phyloP scores from a whole-genome alignment of 495 filamentous ascomycete species.

The Amphirosellinia nigrospora region DNA sequence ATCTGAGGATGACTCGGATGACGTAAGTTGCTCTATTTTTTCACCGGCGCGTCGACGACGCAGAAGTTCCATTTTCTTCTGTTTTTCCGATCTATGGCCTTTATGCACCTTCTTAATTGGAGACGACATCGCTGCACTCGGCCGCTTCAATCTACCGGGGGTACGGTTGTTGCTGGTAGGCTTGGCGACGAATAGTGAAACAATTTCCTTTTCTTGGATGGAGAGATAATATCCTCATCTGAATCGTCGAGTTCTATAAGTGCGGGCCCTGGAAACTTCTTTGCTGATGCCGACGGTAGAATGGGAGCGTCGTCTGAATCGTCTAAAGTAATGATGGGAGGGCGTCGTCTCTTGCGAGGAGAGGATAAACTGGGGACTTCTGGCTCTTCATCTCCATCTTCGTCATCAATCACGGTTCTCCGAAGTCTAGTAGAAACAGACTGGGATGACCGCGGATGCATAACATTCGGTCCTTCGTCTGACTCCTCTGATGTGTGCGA shows the following conservation, averaged over 20 bases:
- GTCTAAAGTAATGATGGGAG: conserved; percentile 18
- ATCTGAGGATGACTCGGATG: conserved; percentile 40
- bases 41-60: conserved; percentile 65
- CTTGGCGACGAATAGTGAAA: conserved; percentile 17
- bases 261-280: conserved; percentile 11
- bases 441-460: conserved; percentile 31
- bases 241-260: conserved; percentile 33
- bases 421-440: conserved; percentile 35
- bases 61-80: conserved; percentile 58
- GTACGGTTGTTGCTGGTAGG: conserved; percentile 18
- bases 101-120: conserved; percentile 31
- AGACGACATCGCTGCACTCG: conserved; percentile 25
- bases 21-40: conserved; percentile 49
- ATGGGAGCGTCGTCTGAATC: conserved; percentile 36
- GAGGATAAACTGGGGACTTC: conserved; percentile 23
- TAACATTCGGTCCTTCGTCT: conserved; percentile 6
- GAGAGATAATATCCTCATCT: conserved; percentile 29
- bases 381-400: conserved; percentile 21
- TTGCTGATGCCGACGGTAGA: conserved; percentile 19
- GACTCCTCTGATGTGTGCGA: not conserved
- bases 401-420: conserved; percentile 26
- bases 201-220: conserved; percentile 33
- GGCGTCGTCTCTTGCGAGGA: conserved; percentile 26
- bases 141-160: conserved; percentile 31
- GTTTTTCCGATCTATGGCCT: conserved; percentile 35